Conservation (phyloP, 2,329 filamentous ascomycete genomes). For the Microcyclospora tardicrescens region DNA sequence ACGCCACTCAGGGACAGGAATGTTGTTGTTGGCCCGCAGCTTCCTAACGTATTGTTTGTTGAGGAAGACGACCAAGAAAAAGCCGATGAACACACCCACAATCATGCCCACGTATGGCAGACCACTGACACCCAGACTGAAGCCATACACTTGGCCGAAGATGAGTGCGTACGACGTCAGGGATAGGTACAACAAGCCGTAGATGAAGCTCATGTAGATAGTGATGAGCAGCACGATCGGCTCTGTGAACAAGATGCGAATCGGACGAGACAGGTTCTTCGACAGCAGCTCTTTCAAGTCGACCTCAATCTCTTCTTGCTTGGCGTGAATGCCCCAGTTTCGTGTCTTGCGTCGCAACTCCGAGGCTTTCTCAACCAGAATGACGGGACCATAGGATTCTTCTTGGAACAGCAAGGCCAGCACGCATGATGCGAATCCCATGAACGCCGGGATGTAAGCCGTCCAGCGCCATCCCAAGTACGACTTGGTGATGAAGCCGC, state of each 20-base stretch:
- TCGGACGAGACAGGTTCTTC: slow-evolving; percentile 27
- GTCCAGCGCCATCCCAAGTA: slow-evolving; percentile 40
- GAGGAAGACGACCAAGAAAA: slow-evolving; percentile 9
- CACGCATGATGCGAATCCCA: slow-evolving; percentile 40
- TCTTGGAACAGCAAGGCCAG: slow-evolving; percentile 41
- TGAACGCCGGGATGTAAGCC: slow-evolving; percentile 38
- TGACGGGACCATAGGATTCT: slow-evolving; percentile 46
- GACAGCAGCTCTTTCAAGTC: slow-evolving; percentile 23
- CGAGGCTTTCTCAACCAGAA: slow-evolving; percentile 43
- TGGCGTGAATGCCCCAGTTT: slow-evolving; percentile 51
- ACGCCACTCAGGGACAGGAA: slow-evolving; percentile 33
- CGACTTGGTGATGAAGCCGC: slow-evolving; percentile 21
- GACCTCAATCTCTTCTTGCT: slow-evolving; percentile 28
- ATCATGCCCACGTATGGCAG: slow-evolving; percentile 72
- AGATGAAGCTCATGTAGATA: slow-evolving; percentile 29
- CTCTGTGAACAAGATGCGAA: slow-evolving; percentile 37
- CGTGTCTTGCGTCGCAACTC: slow-evolving; percentile 42
- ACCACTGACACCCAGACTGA: slow-evolving; percentile 56
- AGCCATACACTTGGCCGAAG: slow-evolving; percentile 58
- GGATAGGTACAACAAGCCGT: slow-evolving; percentile 64
- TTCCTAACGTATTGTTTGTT: slow-evolving; percentile 19
- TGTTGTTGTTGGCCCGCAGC: slow-evolving; percentile 21
- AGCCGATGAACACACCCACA: slow-evolving; percentile 20
- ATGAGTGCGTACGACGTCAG: slow-evolving; percentile 74
- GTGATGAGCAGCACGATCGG: slow-evolving; percentile 37